Evolutionary conservation across 1,284 basidiomycete genomes (phyloP), one percentile per base, ranked within the genome.

Genomic region (Boletus sp.): DNA sequence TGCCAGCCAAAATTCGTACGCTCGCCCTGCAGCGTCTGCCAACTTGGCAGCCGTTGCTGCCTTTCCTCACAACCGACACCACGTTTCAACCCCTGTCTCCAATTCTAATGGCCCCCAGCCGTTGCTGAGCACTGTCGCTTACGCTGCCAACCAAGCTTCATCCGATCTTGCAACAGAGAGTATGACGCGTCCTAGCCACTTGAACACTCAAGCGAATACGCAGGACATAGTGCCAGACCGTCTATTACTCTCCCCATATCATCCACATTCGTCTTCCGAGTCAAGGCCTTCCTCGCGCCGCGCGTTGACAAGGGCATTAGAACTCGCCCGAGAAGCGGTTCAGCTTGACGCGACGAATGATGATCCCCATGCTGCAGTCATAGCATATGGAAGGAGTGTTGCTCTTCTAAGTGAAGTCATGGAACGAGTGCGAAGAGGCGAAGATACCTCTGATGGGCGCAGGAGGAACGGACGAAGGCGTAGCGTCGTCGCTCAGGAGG

Each of bases 391-490:
- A 17, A 84, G 79, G 64, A 90, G 88, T 59, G 88, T 91, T 41
- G 80, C 85, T 34, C 73, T 91, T 25, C 72, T 91, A 32, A 89
- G 84, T 57, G 87, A 89, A 65, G 88, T 91, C 43, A 91, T 91
- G 88, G 88, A 90, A 60, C 73, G 88, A 35, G 88, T 91, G 2
- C 78, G 85, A 67, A 76, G 82, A 56, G 88, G 88, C 4, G 88
- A 91, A 65, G 88, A 90, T 57, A 82, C 78, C 52, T 80, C 79
- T 19, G 82, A 87, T 33, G 69, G 73, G 44, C 72, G 80, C 55
- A 73, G 76, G 55, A 74, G 69, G 51, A 76, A 74, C 46, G 79
- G 81, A 14, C 73, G 85, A 49, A 75, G 84, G 47, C 75, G 88
- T 59, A 90, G 87, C 60, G 81, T 88, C 13, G 83, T 87, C 22